Base-by-base conservation (phyloP, 345 rosid genomes). In the Viola odorata region DNA sequence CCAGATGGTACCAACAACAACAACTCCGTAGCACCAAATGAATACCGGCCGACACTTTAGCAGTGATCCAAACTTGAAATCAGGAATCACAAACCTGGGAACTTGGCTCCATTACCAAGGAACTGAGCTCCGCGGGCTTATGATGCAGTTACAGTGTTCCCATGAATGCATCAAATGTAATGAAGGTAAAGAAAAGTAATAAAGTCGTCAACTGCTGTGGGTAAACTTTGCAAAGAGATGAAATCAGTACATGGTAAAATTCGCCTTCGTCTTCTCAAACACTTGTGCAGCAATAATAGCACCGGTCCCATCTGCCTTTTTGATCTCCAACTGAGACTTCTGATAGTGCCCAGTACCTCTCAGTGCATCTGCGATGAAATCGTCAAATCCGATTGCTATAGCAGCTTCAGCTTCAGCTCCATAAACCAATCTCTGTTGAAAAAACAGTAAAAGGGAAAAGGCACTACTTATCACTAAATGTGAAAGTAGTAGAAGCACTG, bases 361-460 rank as follows among this genome's bases (percentile, higher is more conserved):
- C 50, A 88, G 57, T 1, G 88, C 90, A 73, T 88, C 90, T 0
- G 86, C 88, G 23, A 88, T 85, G 83, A 86, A 86, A 60, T 82
- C 86, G 45, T 94, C 95, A 10, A 94, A 90, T 57, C 96, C 99
- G 1, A 84, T 82, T 41, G 92, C 85, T 50, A 88, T 82, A 17
- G 96, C 96, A 37, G 92, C 92, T 78, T 85, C 96, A 0, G 92
- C 96, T 77, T 88, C 73, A 40, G 90, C 96, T 68, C 92, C 92
- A 37, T 88, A 88, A 15, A 88, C 90, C 79, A 88, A 61, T 58
- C 86, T 85, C 96, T 85, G 77, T 47, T 16, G 55, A 42, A 13
- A 52, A 13, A n/a, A 4, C 45, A 16, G 14, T 38, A 59, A 57
- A 37, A 48, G 4, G 12, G 8, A 3, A 1, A 12, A 8, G 8